Conservation (phyloP, 2,329 filamentous ascomycete species). For the Hypoxylon sp. region DNA sequence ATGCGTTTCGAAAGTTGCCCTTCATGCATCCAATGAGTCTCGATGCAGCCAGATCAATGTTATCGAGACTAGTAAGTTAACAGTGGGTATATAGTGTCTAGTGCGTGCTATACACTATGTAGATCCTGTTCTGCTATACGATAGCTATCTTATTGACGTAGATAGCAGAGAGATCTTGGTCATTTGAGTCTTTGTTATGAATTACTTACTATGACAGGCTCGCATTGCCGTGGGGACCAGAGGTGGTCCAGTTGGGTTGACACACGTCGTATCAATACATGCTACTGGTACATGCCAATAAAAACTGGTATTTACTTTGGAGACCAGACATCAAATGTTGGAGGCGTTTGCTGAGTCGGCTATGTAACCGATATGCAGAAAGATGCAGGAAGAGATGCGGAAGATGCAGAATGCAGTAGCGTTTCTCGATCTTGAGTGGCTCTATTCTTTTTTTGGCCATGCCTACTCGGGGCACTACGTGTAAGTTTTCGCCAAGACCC, state of each 20-base stretch:
- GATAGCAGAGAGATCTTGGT: neutral
- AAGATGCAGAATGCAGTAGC: constrained; percentile 29
- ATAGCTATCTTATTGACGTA: constrained; percentile 16
- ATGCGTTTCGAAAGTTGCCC: constrained; percentile 24
- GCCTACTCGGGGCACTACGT: constrained; percentile 27
- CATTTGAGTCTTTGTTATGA: constrained; percentile 7
- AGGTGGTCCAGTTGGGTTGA: constrained; percentile 28
- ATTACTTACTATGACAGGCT: constrained; percentile 31
- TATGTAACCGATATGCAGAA: constrained; percentile 34
- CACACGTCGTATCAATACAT: constrained; percentile 37
- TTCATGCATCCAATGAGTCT: constrained; percentile 35
- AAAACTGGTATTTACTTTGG: constrained; percentile 21
- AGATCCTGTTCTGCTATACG: constrained; percentile 11
- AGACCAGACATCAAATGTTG: constrained; percentile 11
- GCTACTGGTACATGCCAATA: constrained; percentile 16
- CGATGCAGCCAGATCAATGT: constrained; percentile 20
- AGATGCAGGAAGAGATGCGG: constrained; percentile 14
- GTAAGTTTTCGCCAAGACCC: no score
- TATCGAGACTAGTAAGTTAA: constrained; percentile 27
- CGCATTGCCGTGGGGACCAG: constrained; percentile 20
- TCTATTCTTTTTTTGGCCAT: constrained; percentile 26
- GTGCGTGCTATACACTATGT: constrained; percentile 1
- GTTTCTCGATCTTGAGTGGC: constrained; percentile 25
- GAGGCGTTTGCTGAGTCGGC: constrained; percentile 25
- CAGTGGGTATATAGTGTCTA: constrained; percentile 9